Conservation (phyloP, 306 rosid genomes). For the Casuarina cunninghamiana region DNA sequence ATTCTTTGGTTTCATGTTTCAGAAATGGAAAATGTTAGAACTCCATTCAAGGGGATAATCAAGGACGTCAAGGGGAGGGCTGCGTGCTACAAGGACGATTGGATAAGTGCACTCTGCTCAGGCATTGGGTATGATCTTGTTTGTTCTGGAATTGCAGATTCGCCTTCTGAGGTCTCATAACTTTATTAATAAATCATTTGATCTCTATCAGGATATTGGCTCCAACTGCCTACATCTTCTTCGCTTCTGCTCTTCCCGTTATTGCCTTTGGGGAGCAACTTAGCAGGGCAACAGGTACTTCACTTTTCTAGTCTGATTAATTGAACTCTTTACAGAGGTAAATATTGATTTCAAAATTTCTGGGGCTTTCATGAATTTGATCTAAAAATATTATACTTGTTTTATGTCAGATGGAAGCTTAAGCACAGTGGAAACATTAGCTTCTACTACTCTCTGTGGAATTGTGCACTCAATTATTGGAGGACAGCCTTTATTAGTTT, state of each 20-base stretch:
- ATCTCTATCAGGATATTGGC: constrained; percentile 59
- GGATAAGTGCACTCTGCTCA: constrained; percentile 57
- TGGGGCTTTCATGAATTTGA: constrained; percentile 55
- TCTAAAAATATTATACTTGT: background rate
- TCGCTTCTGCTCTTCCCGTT: constrained; percentile 86
- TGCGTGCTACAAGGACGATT: constrained; percentile 65
- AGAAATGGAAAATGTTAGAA: constrained; percentile 52
- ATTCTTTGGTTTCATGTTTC: constrained; percentile 21
- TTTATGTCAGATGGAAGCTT: constrained; percentile 66
- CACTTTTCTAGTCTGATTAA: constrained; percentile 40
- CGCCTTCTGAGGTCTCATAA: background rate
- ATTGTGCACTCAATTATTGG: constrained; percentile 82
- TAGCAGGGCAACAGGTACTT: constrained; percentile 64
- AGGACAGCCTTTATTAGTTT: constrained; percentile 77
- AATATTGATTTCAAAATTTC: constrained; percentile 25
- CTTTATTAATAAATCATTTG: constrained; percentile 10
- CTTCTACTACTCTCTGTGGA: constrained; percentile 91
- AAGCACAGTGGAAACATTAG: constrained; percentile 84
- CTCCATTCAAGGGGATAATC: constrained; percentile 65
- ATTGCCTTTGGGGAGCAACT: constrained; percentile 79
- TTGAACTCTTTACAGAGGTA: constrained; percentile 64
- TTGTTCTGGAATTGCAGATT: background rate
- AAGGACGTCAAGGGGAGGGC: constrained; percentile 62
- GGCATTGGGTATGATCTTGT: constrained; percentile 58
- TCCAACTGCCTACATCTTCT: constrained; percentile 71